Base-by-base conservation (phyloP, 371 early-diverging fungal genomes). In the Amoeboaphelidium protococcarum region DNA sequence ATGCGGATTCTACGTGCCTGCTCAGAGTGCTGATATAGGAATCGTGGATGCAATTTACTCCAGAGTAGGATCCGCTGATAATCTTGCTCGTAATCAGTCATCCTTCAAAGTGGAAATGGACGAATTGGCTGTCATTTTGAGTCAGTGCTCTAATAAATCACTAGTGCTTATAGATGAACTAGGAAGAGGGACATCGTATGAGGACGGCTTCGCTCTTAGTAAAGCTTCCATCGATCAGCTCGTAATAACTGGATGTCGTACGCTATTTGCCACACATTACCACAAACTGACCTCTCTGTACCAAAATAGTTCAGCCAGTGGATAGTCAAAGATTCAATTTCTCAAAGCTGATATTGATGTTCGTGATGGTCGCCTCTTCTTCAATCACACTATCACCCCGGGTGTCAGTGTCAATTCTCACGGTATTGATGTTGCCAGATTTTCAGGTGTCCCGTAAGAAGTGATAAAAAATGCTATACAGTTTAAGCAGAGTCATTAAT, bases 1-100 rank as follows among this genome's bases (percentile, higher is more conserved):
- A 51, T 69, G 82, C 21, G 96, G 98, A 0, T 68, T 69, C 47
- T 94, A 78, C 67, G 88, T 98, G 1, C 90, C 98, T 2, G 91
- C 91, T 0, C 64, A 72, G 12, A 49, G 60, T 10, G 91, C 90
- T 0, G 56, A 57, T 22, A 61, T 96, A 41, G 86, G 90, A 0
- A 64, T 96, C 1, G 79, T 86, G 1, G 89, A 96, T 57, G 67
- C 72, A 25, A 71, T 97, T 23, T 84, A 83, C 54, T 74, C 89
- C 23, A 71, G 97, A 43, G 62, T 69, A 13, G 62, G 64, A 12
- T 53, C 63, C 4, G 48, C 46, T 41, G 58, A 62, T 51, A 44
- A 45, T 42, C 21, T 54, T 42, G 47, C 44, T 13, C 48, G 42
- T 41, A 47, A 52, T 0, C 44, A 53, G n/a, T 56, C 57, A 26